Percentiles rank a stretch among this genome's conserved stretches.
These are phyloP conservation scores for Coemansia furcata DNA, from an alignment of 192 early-diverging fungal species.

Conservation along the genomic window DNA sequence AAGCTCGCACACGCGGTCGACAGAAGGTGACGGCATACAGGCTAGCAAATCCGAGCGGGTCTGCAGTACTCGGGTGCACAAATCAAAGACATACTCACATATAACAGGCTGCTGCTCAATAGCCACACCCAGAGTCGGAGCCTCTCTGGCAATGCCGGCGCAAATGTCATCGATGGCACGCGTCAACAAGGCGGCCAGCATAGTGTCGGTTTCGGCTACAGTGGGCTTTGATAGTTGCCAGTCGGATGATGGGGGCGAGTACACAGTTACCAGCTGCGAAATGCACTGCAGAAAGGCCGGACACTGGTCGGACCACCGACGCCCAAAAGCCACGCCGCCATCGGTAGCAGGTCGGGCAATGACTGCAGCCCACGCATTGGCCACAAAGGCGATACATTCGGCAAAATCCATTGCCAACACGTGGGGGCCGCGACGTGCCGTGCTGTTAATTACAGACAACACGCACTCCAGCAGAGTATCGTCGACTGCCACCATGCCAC, in stretches of 20 bases:
- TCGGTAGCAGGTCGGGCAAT: slow-evolving; percentile 8
- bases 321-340: neutral
- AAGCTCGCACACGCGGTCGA: slow-evolving; percentile 31
- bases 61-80: slow-evolving; percentile 34
- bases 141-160: slow-evolving; percentile 27
- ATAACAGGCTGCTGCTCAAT: slow-evolving; percentile 49
- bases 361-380: slow-evolving; percentile 17
- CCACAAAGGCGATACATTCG: slow-evolving; percentile 19
- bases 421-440: slow-evolving; percentile 39
- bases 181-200: slow-evolving; percentile 31
- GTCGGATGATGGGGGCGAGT: neutral
- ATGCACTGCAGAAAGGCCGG: slow-evolving; percentile 39
- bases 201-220: slow-evolving; percentile 13
- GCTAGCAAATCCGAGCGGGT: slow-evolving; percentile 22
- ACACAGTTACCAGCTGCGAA: slow-evolving; percentile 34
- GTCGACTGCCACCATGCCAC: slow-evolving; percentile 13
- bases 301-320: slow-evolving; percentile 45
- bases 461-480: slow-evolving; percentile 31
- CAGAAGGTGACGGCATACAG: neutral
- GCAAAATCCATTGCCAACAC: slow-evolving; percentile 28
- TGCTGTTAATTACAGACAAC: slow-evolving; percentile 29
- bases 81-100: slow-evolving; percentile 33
- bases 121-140: slow-evolving; percentile 9
- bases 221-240: slow-evolving; percentile 19
- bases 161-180: slow-evolving; percentile 29